A percentile compares a stretch with the other conserved stretches of the same genome.
These are phyloP conservation scores for Cladosporium velox DNA, from an alignment of 2,329 filamentous ascomycete genomes.

Conservation along the genomic window DNA sequence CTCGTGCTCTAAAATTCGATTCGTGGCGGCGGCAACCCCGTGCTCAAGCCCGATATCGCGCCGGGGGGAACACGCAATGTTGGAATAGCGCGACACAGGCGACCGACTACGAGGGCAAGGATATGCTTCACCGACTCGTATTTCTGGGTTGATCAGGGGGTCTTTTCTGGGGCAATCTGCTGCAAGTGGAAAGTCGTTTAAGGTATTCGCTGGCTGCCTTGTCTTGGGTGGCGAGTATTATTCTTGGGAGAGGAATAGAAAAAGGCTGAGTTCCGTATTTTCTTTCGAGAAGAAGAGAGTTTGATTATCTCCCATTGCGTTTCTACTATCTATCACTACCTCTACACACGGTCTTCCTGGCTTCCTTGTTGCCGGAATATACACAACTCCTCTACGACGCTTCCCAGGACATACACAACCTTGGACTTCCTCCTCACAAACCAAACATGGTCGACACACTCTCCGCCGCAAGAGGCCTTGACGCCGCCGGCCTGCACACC, in stretches of 20 bases:
- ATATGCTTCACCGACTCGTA: slow-evolving; percentile 17
- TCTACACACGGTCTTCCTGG: not conserved
- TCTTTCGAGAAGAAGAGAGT: not conserved
- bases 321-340: not conserved
- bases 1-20: not conserved
- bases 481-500: slow-evolving; percentile 13
- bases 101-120: not conserved
- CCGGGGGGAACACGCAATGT: slow-evolving; percentile 11
- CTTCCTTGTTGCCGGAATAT: not conserved
- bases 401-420: not conserved
- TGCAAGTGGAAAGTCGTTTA: not conserved
- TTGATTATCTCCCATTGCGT: not conserved
- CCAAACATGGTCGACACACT: slow-evolving; percentile 5
- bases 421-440: not conserved
- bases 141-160: not conserved
- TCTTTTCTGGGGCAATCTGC: not conserved
- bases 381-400: not conserved
- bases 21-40: not conserved
- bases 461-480: not conserved
- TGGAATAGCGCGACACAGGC: not conserved
- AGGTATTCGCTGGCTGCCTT: not conserved
- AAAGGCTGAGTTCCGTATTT: not conserved
- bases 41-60: slow-evolving; percentile 5
- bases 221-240: not conserved
- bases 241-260: not conserved